phyloP scores from a whole-genome alignment of 2,329 filamentous ascomycete genomes.

The Cladosporium sp. region DNA sequence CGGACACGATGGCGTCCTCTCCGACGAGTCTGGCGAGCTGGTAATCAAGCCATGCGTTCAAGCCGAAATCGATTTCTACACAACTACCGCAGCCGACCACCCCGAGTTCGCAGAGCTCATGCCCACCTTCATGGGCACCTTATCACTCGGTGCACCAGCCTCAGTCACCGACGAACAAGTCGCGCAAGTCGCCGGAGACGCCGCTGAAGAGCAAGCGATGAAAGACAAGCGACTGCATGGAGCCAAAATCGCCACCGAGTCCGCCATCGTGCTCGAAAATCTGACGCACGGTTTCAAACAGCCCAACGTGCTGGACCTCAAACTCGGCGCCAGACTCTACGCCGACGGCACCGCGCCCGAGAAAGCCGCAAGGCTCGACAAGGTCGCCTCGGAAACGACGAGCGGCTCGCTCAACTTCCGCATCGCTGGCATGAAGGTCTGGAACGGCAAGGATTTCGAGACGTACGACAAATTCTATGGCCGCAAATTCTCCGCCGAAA shows the following conservation, averaged over 20 bases:
- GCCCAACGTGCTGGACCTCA: slow-evolving; percentile 90
- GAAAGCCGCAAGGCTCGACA: slow-evolving; percentile 57
- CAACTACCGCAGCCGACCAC: slow-evolving; percentile 62
- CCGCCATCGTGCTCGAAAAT: slow-evolving; percentile 82
- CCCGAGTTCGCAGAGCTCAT: slow-evolving; percentile 74
- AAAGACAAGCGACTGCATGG: slow-evolving; percentile 45
- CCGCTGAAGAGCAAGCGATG: slow-evolving; percentile 25
- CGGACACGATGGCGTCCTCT: slow-evolving; percentile 86
- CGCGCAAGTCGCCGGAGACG: slow-evolving; percentile 10
- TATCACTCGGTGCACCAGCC: slow-evolving; percentile 59
- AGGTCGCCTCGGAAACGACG: slow-evolving; percentile 56
- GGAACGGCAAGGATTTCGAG: slow-evolving; percentile 47
- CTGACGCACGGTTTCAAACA: slow-evolving; percentile 72
- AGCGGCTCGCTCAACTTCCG: slow-evolving; percentile 58
- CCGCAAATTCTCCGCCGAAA: slow-evolving; percentile 52
- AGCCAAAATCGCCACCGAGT: slow-evolving; percentile 67
- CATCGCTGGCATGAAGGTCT: slow-evolving; percentile 63
- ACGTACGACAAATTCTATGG: slow-evolving; percentile 65
- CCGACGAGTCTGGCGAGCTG: slow-evolving; percentile 74
- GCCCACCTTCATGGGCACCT: slow-evolving; percentile 77
- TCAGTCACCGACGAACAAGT: slow-evolving; percentile 16
- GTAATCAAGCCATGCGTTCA: slow-evolving; percentile 93
- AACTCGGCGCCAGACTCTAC: slow-evolving; percentile 83
- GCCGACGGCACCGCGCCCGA: slow-evolving; percentile 61
- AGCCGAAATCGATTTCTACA: slow-evolving; percentile 85